Percentiles rank a stretch among this genome's conserved stretches.
phyloP scores from a whole-genome alignment of 805 yeast species.

The Metschnikowia santaceciliae region DNA sequence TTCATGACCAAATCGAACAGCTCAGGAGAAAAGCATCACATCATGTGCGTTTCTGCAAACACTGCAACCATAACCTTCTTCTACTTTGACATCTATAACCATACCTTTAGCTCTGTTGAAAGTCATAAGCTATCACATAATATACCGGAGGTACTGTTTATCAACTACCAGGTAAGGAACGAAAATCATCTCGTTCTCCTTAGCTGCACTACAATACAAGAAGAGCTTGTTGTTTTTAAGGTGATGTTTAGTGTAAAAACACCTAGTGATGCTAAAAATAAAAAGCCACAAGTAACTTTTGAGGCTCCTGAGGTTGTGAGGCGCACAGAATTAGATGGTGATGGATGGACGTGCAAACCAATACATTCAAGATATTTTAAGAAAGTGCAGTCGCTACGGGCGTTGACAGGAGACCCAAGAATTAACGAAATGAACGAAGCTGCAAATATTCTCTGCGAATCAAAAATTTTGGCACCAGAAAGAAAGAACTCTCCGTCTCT shows the following conservation, averaged over 20 bases:
- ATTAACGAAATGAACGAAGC: constrained; percentile 28
- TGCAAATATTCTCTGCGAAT: constrained; percentile 35
- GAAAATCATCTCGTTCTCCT: constrained; percentile 25
- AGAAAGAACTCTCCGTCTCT: constrained; percentile 16
- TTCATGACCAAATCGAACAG: constrained; percentile 21
- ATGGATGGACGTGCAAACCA: constrained; percentile 51
- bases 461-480: constrained; percentile 27
- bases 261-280: background rate
- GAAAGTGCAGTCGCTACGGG: constrained; percentile 45
- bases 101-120: constrained; percentile 27
- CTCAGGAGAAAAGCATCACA: constrained; percentile 20
- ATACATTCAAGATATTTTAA: constrained; percentile 41
- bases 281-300: constrained; percentile 16
- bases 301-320: constrained; percentile 27
- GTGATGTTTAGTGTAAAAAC: constrained; percentile 23
- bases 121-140: constrained; percentile 49
- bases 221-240: constrained; percentile 40
- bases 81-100: constrained; percentile 25
- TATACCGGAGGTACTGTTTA: constrained; percentile 48
- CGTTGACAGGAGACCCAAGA: constrained; percentile 45
- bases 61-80: constrained; percentile 43
- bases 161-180: constrained; percentile 19
- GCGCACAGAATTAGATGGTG: constrained; percentile 20
- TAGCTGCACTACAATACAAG: constrained; percentile 43
- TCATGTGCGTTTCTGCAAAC: constrained; percentile 54